phyloP scores from a whole-genome alignment of 495 filamentous ascomycete genomes.

The Penicillium soppii region DNA sequence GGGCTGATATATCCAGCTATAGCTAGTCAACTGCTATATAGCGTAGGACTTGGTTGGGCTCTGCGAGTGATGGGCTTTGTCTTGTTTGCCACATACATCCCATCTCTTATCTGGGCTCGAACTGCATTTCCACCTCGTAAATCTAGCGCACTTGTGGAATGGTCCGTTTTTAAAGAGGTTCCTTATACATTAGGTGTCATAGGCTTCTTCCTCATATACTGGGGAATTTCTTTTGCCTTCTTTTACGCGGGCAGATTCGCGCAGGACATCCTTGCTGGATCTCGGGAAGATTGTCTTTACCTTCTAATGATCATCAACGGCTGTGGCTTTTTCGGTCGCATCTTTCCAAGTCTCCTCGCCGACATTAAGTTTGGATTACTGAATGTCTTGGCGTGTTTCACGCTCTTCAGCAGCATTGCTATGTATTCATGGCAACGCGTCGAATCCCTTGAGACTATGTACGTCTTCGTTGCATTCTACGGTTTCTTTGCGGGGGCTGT shows the following conservation, averaged over 20 bases:
- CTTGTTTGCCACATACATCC: slow-evolving; percentile 54
- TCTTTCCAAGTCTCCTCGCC: slow-evolving; percentile 62
- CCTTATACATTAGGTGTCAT: slow-evolving; percentile 65
- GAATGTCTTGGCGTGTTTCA: slow-evolving; percentile 57
- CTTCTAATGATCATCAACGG: slow-evolving; percentile 73
- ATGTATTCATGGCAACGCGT: slow-evolving; percentile 65
- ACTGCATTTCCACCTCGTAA: slow-evolving; percentile 63
- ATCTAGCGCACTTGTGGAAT: slow-evolving; percentile 63
- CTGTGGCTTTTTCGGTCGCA: slow-evolving; percentile 59
- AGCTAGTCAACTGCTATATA: slow-evolving; percentile 63
- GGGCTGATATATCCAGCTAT: slow-evolving; percentile 50
- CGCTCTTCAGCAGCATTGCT: slow-evolving; percentile 48
- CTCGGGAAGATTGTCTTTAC: slow-evolving; percentile 56
- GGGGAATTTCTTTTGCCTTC: slow-evolving; percentile 69
- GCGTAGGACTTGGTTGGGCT: slow-evolving; percentile 75
- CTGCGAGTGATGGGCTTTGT: slow-evolving; percentile 75
- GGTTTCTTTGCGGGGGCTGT: slow-evolving; percentile 64
- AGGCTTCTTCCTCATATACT: slow-evolving; percentile 64
- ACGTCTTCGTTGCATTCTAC: slow-evolving; percentile 60
- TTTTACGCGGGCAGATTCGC: slow-evolving; percentile 69
- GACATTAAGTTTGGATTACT: slow-evolving; percentile 62
- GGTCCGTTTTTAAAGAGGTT: slow-evolving; percentile 60
- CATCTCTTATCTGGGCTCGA: slow-evolving; percentile 52
- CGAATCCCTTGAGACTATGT: slow-evolving; percentile 44
- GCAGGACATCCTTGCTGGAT: slow-evolving; percentile 55